phyloP scores from a whole-genome alignment of 768 basidiomycete species.

The Tulasnella sp. region DNA sequence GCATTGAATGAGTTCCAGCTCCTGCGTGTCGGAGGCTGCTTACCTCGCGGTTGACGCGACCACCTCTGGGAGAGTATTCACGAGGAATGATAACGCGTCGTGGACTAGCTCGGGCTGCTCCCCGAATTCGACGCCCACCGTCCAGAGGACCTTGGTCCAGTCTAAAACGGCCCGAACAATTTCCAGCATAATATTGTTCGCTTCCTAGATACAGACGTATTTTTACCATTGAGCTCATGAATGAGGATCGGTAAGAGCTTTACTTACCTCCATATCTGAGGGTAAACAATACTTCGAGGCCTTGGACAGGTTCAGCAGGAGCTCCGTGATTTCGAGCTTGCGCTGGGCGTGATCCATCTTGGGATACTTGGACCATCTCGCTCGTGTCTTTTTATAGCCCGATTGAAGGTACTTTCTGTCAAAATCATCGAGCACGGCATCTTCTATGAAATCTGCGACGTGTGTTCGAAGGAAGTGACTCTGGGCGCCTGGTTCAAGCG shows the following conservation, averaged over 20 bases:
- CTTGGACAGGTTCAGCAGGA: neutral
- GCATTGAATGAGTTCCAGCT: neutral
- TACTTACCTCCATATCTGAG: neutral
- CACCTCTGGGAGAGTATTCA: neutral
- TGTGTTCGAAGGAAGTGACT: neutral
- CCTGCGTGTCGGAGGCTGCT: neutral
- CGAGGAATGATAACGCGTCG: neutral
- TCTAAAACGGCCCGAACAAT: neutral
- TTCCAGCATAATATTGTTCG: constrained; percentile 3
- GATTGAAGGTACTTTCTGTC: neutral
- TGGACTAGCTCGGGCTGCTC: constrained; percentile 3
- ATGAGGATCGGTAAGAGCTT: neutral
- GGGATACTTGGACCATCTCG: neutral
- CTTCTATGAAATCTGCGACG: neutral
- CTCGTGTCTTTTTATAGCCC: neutral
- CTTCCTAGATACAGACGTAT: neutral
- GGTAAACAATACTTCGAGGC: neutral
- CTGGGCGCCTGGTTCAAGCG: neutral
- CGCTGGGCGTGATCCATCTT: neutral
- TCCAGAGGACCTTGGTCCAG: constrained; percentile 8
- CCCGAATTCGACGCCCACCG: constrained; percentile 5
- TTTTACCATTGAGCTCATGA: neutral
- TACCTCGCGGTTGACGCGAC: neutral
- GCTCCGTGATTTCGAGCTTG: constrained; percentile 1
- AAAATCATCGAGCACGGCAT: neutral